These are phyloP conservation scores for Diaporthe sp. DNA, from an alignment of 2,329 filamentous ascomycete genomes.

Conservation along the genomic window DNA sequence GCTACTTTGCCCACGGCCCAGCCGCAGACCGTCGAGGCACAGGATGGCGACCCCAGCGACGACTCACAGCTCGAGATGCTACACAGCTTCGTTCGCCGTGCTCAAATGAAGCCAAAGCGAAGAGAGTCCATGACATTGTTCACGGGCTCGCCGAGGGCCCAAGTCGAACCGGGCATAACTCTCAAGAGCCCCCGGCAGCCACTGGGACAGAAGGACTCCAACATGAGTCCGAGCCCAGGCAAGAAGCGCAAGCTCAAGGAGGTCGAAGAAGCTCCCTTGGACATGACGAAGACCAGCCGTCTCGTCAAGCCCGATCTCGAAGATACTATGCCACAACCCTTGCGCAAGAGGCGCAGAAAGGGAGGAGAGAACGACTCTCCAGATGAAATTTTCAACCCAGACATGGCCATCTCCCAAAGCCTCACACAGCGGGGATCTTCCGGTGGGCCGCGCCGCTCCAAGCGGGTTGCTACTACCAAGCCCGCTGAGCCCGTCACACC, in stretches of 20 bases:
- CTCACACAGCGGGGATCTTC: constrained; percentile 35
- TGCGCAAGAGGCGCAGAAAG: constrained; percentile 50
- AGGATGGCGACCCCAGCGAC: constrained; percentile 43
- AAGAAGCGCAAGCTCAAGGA: constrained; percentile 55
- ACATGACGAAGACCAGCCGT: constrained; percentile 42
- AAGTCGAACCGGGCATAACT: constrained; percentile 36
- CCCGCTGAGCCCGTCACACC: constrained; percentile 47
- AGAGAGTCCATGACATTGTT: constrained; percentile 47
- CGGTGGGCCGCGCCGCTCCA: constrained; percentile 32
- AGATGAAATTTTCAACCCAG: constrained; percentile 46
- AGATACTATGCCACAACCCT: constrained; percentile 47
- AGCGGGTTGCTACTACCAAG: constrained; percentile 44
- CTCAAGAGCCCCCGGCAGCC: constrained; percentile 46
- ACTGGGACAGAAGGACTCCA: constrained; percentile 52
- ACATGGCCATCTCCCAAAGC: constrained; percentile 41
- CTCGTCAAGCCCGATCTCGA: constrained; percentile 47
- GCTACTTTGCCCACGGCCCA: background rate
- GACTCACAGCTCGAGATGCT: constrained; percentile 54
- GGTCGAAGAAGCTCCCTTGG: constrained; percentile 36
- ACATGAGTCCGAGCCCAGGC: constrained; percentile 54
- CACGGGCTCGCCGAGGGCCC: constrained; percentile 50
- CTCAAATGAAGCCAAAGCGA: constrained; percentile 45
- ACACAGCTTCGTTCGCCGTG: constrained; percentile 53
- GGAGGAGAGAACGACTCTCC: constrained; percentile 46
- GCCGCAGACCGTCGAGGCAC: background rate